Evolutionary conservation across 2,329 filamentous ascomycete species (phyloP).

Genomic region (Colletotrichum tamarilloi): DNA sequence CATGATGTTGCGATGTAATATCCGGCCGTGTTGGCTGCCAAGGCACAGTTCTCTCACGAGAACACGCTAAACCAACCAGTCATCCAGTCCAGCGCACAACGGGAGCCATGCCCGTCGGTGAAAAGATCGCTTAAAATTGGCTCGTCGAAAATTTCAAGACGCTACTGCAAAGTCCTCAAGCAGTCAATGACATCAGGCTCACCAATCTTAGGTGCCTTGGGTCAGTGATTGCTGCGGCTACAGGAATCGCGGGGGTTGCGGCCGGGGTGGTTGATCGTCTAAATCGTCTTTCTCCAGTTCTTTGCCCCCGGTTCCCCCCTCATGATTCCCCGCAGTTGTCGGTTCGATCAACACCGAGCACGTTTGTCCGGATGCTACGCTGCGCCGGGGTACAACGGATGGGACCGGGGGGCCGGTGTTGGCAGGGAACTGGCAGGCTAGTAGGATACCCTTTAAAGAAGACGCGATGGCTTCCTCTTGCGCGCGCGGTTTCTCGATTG

Average conservation of each 20-base stretch:
- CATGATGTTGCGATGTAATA: conserved; percentile 23
- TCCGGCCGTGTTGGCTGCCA: conserved; percentile 14
- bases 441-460: conserved; percentile 5
- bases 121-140: conserved; percentile 7
- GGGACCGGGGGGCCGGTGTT: background rate
- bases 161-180: background rate
- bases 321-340: conserved; percentile 34
- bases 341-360: conserved; percentile 32
- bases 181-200: conserved; percentile 13
- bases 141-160: background rate
- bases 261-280: conserved; percentile 20
- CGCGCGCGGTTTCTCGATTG: conserved; percentile 16
- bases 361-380: conserved; percentile 27
- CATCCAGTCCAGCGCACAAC: background rate
- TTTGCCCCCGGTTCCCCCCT: conserved; percentile 19
- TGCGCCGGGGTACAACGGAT: background rate
- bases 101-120: background rate
- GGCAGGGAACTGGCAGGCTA: no score
- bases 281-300: background rate
- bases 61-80: background rate
- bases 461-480: conserved; percentile 2
- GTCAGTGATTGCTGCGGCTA: conserved; percentile 32
- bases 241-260: conserved; percentile 23
- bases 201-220: background rate
- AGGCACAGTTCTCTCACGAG: background rate